Percentiles rank a stretch among this genome's conserved stretches.
Conservation (phyloP, 2,329 filamentous ascomycete species). For the Monilinia polystroma region DNA sequence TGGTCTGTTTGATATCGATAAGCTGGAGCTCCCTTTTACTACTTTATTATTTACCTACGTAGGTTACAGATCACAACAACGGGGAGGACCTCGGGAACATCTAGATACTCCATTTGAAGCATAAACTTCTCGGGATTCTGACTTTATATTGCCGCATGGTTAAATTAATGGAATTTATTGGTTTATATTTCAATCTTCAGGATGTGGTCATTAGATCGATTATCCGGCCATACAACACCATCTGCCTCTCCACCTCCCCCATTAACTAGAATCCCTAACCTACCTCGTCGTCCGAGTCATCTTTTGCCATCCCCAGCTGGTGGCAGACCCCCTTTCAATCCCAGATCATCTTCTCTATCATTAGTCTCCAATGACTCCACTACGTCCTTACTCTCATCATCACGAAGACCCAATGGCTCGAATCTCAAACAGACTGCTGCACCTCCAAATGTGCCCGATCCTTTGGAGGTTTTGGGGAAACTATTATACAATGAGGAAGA, state of each 20-base stretch:
- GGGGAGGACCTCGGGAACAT: neutral
- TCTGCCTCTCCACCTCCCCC: conserved; percentile 59
- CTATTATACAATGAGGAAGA: conserved; percentile 37
- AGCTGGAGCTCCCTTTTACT: conserved; percentile 13
- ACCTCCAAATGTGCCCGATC: conserved; percentile 60
- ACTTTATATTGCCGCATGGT: neutral
- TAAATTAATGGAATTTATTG: neutral
- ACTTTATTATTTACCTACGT: neutral
- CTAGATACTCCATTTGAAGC: neutral
- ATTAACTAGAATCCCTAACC: conserved; percentile 62
- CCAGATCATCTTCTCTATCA: conserved; percentile 76
- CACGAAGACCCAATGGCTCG: conserved; percentile 65
- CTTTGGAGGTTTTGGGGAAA: conserved; percentile 64
- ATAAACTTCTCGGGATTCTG: neutral
- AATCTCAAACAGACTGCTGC: conserved; percentile 58
- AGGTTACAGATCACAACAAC: neutral
- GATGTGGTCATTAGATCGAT: conserved; percentile 85
- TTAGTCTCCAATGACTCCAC: conserved; percentile 76
- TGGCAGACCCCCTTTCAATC: conserved; percentile 64
- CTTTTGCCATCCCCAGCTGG: conserved; percentile 68
- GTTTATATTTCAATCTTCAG: conserved; percentile 3
- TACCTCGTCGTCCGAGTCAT: conserved; percentile 64
- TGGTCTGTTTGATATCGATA: conserved; percentile 20
- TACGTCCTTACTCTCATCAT: conserved; percentile 67
- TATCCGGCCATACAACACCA: conserved; percentile 65